Base-by-base conservation (phyloP, 768 basidiomycete species). In the Lactarius deliciosus region DNA sequence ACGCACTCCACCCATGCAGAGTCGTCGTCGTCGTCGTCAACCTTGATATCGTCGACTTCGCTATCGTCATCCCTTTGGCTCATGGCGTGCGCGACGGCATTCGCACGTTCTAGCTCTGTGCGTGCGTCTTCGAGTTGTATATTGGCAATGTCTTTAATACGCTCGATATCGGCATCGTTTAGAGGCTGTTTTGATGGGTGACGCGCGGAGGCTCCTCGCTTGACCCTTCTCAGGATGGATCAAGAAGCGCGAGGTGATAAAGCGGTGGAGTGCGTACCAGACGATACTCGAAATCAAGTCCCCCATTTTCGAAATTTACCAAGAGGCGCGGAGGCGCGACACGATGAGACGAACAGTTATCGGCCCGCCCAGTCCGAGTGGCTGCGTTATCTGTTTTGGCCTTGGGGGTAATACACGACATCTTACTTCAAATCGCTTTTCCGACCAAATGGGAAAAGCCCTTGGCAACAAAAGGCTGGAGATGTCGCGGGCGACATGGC, bases 91-190 rank as follows among this genome's bases (percentile, higher is more conserved):
- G 88, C 90, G 28, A 88, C 90, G 68, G 88, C 82, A 76, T 90
- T 91, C 36, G 92, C 92, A 32, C 87, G 84, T 79, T 92, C 86
- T 18, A 96, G 83, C 76, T 96, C 95, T 70, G 86, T 80, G 64
- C 87, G 86, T 9, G 95, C 95, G 80, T 95, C 94, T 69, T 96
- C 94, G 36, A 96, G 84, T 73, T 95, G 90, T 64, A 94, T 90
- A 61, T 87, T 80, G 16, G 95, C 94, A 30, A 99, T 83, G 28
- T 88, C 82, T 70, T 92, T 94, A 59, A 98, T 92, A 30, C 97
- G 86, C 73, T 90, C 86, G 15, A 98, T 81, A 77, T 99, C 97
- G 60, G 85, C 79, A 73, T 96, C 92, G 73, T 98, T 94, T 36
- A 98, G 86, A 61, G 90, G 83, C 76, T 98, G 98, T 80, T 91